These are phyloP conservation scores for Aspergillus neoniger DNA, from an alignment of 2,329 filamentous ascomycete genomes.

Conservation along the genomic window DNA sequence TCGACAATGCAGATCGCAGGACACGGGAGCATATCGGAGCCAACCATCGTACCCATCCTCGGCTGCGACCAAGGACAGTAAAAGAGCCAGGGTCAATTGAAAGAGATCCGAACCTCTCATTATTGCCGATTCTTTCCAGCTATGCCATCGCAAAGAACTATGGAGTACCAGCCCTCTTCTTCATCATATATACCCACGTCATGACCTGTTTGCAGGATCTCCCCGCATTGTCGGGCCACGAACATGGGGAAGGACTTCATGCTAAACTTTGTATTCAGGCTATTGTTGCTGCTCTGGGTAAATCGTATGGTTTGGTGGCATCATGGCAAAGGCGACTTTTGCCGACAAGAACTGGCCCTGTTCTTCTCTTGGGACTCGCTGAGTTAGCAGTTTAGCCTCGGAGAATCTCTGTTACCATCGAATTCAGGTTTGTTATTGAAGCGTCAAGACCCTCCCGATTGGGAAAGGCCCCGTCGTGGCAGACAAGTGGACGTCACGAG, in stretches of 20 bases:
- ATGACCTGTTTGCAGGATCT: not conserved
- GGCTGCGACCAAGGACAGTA: constrained; percentile 39
- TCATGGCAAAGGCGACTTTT: not conserved
- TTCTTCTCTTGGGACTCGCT: not conserved
- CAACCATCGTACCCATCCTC: constrained; percentile 65
- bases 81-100: not conserved
- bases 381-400: not conserved
- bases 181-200: not conserved
- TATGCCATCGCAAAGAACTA: not conserved
- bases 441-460: not conserved
- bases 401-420: not conserved
- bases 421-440: not conserved
- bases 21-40: constrained; percentile 64
- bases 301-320: not conserved
- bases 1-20: constrained; percentile 40
- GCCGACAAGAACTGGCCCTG: not conserved
- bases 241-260: constrained; percentile 1
- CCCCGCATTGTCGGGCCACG: constrained; percentile 5
- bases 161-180: not conserved
- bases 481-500: not conserved
- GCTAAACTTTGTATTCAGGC: constrained; percentile 15
- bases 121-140: not conserved
- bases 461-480: not conserved
- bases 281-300: constrained; percentile 2
- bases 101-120: not conserved